Conservation (phyloP, 2,329 filamentous ascomycete genomes). For the Zopfia rhizophila region DNA sequence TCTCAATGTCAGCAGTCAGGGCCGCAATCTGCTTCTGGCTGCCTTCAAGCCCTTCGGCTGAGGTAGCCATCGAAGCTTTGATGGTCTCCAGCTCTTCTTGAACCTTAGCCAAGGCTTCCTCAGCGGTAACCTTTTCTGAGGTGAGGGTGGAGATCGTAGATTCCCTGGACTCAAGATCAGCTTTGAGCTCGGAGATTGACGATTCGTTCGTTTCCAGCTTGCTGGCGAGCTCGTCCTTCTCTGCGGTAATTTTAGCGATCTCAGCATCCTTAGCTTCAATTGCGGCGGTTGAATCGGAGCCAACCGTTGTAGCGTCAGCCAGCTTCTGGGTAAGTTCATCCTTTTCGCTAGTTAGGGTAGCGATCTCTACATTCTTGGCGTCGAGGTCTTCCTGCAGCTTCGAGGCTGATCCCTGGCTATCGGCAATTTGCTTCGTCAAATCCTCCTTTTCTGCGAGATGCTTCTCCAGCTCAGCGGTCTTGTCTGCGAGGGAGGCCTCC, state of each 20-base stretch:
- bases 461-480: constrained; percentile 1
- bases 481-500: not conserved
- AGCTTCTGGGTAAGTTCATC: constrained; percentile 10
- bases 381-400: constrained; percentile 39
- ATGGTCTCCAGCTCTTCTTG: constrained; percentile 24
- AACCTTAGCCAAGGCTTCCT: constrained; percentile 31
- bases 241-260: constrained; percentile 6
- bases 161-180: constrained; percentile 18
- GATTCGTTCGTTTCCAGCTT: constrained; percentile 15
- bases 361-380: constrained; percentile 41
- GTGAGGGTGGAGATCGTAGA: constrained; percentile 5
- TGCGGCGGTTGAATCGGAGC: constrained; percentile 3
- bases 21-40: constrained; percentile 10
- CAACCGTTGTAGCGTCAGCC: not conserved
- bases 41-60: constrained; percentile 1
- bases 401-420: constrained; percentile 24
- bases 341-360: constrained; percentile 36
- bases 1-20: constrained; percentile 16
- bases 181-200: constrained; percentile 13
- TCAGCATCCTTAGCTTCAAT: constrained; percentile 12
- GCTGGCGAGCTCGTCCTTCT: constrained; percentile 15
- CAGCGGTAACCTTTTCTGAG: constrained; percentile 23
- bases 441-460: constrained; percentile 18
- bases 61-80: not conserved
- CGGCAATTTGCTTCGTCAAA: constrained; percentile 27